These are phyloP conservation scores for Scheffersomyces coipomensis DNA, from an alignment of 805 yeast species.

Conservation along the genomic window DNA sequence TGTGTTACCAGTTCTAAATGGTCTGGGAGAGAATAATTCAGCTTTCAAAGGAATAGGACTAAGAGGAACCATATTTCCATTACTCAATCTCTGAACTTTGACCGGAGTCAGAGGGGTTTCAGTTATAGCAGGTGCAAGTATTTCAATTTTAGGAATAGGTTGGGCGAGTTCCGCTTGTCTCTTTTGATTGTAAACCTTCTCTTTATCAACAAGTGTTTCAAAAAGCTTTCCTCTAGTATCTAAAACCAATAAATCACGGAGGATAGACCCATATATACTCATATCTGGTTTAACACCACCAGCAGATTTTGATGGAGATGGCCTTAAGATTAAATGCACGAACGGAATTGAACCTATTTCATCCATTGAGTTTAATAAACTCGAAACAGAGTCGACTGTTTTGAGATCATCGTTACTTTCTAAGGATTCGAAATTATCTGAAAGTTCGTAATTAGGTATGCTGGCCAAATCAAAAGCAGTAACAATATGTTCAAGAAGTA, in stretches of 20 bases:
- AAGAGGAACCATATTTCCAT: background rate
- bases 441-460: constrained; percentile 23
- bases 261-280: constrained; percentile 20
- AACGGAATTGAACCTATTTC: constrained; percentile 38
- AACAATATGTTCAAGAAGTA: constrained; percentile 33
- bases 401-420: constrained; percentile 6
- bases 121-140: constrained; percentile 4
- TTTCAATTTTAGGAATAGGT: constrained; percentile 1
- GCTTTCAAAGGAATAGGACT: constrained; percentile 22
- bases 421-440: constrained; percentile 22
- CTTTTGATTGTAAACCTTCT: constrained; percentile 22
- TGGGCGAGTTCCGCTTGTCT: constrained; percentile 26
- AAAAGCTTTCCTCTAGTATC: constrained; percentile 20
- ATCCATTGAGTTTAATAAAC: constrained; percentile 32
- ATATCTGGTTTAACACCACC: constrained; percentile 41
- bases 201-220: constrained; percentile 22
- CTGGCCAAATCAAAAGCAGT: constrained; percentile 18
- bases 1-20: constrained; percentile 39
- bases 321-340: constrained; percentile 39
- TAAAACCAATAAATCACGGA: constrained; percentile 25
- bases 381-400: constrained; percentile 6
- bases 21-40: constrained; percentile 38
- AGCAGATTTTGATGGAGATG: constrained; percentile 33
- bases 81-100: background rate
- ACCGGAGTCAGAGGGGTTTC: background rate